Evolutionary conservation across 768 basidiomycete species (phyloP), one percentile per base, ranked within the genome.

Genomic region (Agaricus blazei): DNA sequence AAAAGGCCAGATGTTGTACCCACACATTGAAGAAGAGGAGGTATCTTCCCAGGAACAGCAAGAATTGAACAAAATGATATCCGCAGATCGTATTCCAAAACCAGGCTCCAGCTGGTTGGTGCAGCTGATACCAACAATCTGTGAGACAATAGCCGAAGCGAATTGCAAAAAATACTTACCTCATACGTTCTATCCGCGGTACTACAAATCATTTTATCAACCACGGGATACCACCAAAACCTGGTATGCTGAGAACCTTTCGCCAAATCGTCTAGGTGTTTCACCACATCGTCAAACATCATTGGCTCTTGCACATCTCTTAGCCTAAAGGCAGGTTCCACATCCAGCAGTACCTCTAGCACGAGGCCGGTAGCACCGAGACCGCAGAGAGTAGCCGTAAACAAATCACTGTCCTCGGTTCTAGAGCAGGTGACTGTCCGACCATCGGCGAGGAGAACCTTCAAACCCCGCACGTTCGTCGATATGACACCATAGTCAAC

Each of bases 141-240:
- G 19, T 19, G 19, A 15, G 40, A 52, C 42, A 60, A 46, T 52
- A 52, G 56, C 54, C 43, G 34, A 50, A 41, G 26, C 15, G 34
- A 49, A 51, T 49, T 60, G 44, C 57, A 51, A 48, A 52, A 29
- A 41, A 19, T 19, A 19, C 63, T 50, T 68, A 95, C 94, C 77
- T 91, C 88, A 52, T 67, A 66, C 4, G 92, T 91, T 57, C 94
- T 80, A 70, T 91, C 80, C 31, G 87, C 78, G 59, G 83, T 75
- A 64, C 85, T 88, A 49, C 89, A 80, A 37, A 90, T 81, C 48
- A 96, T 76, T 34, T 71, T 70, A 56, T 86, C 85, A 12, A 83
- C 78, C 48, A 88, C 84, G 2, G 95, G 93, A 71, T 86, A 96
- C 95, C 95, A 99, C 91, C 92, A 97, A 15, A 93, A 77, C 15